Evolutionary conservation across 2,329 filamentous ascomycete genomes (phyloP), one percentile per base, ranked within the genome.

Genomic region (Diaporthe citrichinensis): DNA sequence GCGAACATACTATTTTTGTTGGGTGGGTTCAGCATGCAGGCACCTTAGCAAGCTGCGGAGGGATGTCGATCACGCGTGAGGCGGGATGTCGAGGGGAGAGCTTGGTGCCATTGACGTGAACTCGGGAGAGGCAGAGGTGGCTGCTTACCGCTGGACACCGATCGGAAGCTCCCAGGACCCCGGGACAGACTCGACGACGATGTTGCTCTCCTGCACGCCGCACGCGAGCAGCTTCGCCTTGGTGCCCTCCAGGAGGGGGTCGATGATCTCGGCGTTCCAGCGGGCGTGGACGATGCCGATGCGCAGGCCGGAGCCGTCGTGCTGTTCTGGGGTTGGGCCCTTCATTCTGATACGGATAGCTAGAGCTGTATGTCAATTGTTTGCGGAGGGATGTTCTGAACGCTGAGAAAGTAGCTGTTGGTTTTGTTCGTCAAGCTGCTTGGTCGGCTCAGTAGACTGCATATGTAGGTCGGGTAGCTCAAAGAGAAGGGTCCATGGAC

Each of bases 281-380:
- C 97, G 93, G 76, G 96, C 96, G 87, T 98, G 97, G 76, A 99
- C 91, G 83, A 99, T 98, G 83, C 94, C 96, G 83, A 99, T 93
- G 82, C 97, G 95, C 78, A 99, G 91, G 81, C 88, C 88, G 81
- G 91, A 91, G 84, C 94, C 94, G 83, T 93, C 88, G 84, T 91
- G 88, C 80, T 89, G 86, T 82, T 92, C 86, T 72, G 87, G 85
- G 78, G 86, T 85, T n/a, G 90, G 90, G 75, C 89, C 89, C 81
- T 91, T 92, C 84, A 89, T 84, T 76, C 87, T 87, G 84, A 88
- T 87, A 76, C 80, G 82, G 68, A 58, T 85, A 89, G 31, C 14
- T 51, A 65, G n/a, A 23, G 39, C 88, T 75, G 81, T 85, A 81
- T 88, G 77, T 9, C 58, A 28, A 34, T 25, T 25, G 44, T 31